Evolutionary conservation across 2,329 filamentous ascomycete genomes (phyloP).

Genomic region (Cercospora sp.): DNA sequence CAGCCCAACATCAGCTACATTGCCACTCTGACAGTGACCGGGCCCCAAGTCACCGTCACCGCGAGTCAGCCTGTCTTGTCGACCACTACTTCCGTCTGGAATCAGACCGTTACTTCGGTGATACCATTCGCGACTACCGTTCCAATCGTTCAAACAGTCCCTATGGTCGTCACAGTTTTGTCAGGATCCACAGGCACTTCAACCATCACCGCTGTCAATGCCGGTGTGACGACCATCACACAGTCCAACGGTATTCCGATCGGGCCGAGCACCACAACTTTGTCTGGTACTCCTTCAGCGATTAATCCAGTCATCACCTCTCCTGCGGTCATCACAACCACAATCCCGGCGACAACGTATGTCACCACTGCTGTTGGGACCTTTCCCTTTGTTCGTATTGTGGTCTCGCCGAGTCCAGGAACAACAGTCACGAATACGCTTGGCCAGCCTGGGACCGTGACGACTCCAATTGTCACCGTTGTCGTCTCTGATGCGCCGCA

Average conservation of each 20-base stretch:
- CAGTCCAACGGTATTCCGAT: background rate
- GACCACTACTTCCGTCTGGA: slow-evolving; percentile 14
- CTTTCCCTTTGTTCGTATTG: background rate
- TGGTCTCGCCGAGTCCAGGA: background rate
- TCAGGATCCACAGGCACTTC: slow-evolving; percentile 14
- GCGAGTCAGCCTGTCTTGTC: background rate
- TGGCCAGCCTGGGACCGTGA: background rate
- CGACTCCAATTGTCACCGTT: background rate
- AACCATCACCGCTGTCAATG: background rate
- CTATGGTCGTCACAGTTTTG: slow-evolving; percentile 21
- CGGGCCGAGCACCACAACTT: background rate
- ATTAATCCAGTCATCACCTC: background rate
- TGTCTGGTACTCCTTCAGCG: background rate
- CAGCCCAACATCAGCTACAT: slow-evolving; percentile 16
- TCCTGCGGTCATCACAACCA: slow-evolving; percentile 6
- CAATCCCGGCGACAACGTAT: slow-evolving; percentile 7
- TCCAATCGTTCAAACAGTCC: slow-evolving; percentile 18
- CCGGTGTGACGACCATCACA: background rate
- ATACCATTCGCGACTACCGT: slow-evolving; percentile 18
- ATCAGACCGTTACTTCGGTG: slow-evolving; percentile 11
- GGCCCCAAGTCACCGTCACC: slow-evolving; percentile 4
- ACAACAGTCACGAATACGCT: background rate
- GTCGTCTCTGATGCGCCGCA: background rate
- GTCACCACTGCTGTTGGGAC: slow-evolving; percentile 9
- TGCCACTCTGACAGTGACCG: slow-evolving; percentile 18